Evolutionary conservation across 148 eudicot genomes (phyloP).

Genomic region (Nyssa sinensis): DNA sequence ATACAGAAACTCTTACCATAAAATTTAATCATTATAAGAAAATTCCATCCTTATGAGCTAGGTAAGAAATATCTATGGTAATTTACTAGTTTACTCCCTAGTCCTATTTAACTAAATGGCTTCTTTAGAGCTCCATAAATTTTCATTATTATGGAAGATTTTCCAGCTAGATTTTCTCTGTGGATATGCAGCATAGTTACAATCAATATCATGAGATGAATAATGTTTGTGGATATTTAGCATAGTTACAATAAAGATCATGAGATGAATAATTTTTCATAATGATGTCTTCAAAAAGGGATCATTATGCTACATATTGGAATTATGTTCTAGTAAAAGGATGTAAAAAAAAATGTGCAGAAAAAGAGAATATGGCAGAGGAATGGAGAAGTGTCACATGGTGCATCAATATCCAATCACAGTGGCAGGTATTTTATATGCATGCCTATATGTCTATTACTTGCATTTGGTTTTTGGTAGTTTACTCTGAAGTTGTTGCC

Average conservation of each 20-base stretch:
- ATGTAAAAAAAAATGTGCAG: slow-evolving; percentile 31
- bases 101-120: background rate
- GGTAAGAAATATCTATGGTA: background rate
- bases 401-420: slow-evolving; percentile 26
- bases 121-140: background rate
- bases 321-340: background rate
- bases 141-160: background rate
- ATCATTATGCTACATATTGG: background rate
- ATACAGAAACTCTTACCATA: background rate
- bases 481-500: background rate
- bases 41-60: background rate
- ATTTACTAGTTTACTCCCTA: background rate
- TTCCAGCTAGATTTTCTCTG: background rate
- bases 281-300: background rate
- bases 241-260: background rate
- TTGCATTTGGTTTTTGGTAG: background rate
- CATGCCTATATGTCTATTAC: background rate
- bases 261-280: background rate
- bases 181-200: background rate
- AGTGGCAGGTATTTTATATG: slow-evolving; percentile 46
- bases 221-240: background rate
- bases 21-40: background rate
- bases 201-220: no score
- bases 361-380: slow-evolving; percentile 49
- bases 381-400: slow-evolving; percentile 36